Evolutionary conservation across 805 yeast species (phyloP).

Genomic region (Saccharomycopsis microspora): DNA sequence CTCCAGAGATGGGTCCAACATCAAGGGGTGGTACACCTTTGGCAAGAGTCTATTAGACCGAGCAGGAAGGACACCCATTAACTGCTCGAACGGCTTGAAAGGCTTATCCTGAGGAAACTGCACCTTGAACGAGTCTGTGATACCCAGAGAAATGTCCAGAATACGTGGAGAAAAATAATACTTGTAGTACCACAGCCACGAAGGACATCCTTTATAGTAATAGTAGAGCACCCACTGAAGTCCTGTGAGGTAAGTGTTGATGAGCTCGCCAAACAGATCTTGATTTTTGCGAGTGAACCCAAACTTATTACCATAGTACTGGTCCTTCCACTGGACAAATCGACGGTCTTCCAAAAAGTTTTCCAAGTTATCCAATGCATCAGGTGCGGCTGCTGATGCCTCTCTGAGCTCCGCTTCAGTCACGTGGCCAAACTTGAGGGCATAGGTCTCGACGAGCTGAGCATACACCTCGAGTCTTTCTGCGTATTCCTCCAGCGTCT

Average conservation of each 20-base stretch:
- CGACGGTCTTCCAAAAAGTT: conserved; percentile 61
- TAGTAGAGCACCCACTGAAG: conserved; percentile 93
- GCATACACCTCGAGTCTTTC: conserved; percentile 41
- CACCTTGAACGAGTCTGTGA: conserved; percentile 40
- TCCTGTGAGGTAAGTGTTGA: conserved; percentile 84
- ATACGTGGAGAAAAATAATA: conserved; percentile 93
- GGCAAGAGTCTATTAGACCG: conserved; percentile 80
- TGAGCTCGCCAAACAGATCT: conserved; percentile 46
- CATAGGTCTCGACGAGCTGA: conserved; percentile 50
- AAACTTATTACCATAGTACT: conserved; percentile 77
- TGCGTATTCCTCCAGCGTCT: conserved; percentile 52
- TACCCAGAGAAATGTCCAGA: conserved; percentile 70
- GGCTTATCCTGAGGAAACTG: conserved; percentile 65
- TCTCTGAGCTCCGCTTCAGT: conserved; percentile 45
- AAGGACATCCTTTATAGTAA: conserved; percentile 81
- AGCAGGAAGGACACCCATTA: conserved; percentile 96
- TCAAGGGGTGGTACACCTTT: conserved; percentile 58
- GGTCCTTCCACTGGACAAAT: conserved; percentile 72
- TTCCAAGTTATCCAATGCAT: conserved; percentile 3
- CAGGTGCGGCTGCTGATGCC: conserved; percentile 24
- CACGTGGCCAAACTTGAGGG: conserved; percentile 41
- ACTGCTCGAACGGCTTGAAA: conserved; percentile 86
- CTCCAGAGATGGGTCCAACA: conserved; percentile 81
- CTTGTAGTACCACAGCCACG: conserved; percentile 92
- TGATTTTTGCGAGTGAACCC: conserved; percentile 53